Evolutionary conservation across 352 stramenopile species (phyloP).

Genomic region (Globisporangium irregulare): DNA sequence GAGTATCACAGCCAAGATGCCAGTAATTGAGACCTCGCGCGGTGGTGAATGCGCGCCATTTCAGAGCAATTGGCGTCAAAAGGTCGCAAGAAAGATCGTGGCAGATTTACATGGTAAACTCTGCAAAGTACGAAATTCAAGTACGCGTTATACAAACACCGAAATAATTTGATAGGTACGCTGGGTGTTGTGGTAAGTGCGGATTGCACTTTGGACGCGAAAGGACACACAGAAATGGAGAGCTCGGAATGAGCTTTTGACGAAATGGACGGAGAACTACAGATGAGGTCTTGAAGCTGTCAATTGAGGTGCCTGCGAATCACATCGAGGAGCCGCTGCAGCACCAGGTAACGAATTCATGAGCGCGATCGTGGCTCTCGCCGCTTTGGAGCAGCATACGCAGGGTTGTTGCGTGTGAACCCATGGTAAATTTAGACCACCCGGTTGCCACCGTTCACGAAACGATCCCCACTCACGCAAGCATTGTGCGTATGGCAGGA

Average conservation of each 20-base stretch:
- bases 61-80: neutral
- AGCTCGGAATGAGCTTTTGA: neutral
- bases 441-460: neutral
- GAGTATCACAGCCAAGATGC: neutral
- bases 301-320: neutral
- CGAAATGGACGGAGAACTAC: neutral
- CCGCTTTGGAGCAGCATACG: neutral
- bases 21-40: neutral
- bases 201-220: neutral
- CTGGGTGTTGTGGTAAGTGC: neutral
- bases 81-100: neutral
- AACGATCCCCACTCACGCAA: neutral
- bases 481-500: neutral
- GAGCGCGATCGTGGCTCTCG: neutral
- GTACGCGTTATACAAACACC: neutral
- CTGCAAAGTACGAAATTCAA: neutral
- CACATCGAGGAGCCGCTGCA: no score
- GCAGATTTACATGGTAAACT: neutral
- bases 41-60: neutral
- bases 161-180: neutral
- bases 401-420: neutral
- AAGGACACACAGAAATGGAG: slow-evolving; percentile 1
- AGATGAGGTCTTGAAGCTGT: neutral
- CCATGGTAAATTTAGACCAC: neutral
- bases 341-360: neutral